A percentile compares a stretch with the other conserved stretches of the same genome.
phyloP scores from a whole-genome alignment of 495 filamentous ascomycete species.

The Lepidopterella palustris region DNA sequence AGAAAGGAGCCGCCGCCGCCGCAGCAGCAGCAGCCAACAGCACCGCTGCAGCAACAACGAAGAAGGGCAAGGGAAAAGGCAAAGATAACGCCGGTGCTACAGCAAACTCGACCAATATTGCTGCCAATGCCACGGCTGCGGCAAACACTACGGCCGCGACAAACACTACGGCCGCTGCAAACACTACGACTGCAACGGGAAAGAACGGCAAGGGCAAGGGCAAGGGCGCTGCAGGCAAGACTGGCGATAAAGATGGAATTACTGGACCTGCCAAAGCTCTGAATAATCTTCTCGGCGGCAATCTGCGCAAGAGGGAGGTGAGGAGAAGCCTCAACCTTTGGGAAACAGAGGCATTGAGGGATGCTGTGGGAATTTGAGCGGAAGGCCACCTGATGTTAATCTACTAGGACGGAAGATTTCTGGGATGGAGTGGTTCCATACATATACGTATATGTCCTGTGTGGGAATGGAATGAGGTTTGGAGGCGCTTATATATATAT shows the following conservation, averaged over 20 bases:
- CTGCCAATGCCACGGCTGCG: conserved; percentile 1
- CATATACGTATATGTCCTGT: too few species aligned
- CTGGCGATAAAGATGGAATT: conserved; percentile 2
- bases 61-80: neutral
- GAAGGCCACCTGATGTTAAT: too few species aligned
- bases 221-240: neutral
- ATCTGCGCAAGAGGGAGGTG: neutral
- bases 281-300: neutral
- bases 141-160: conserved; percentile 2
- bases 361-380: neutral
- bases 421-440: too few species aligned
- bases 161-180: neutral
- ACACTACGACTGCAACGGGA: neutral
- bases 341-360: neutral
- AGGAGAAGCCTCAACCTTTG: neutral
- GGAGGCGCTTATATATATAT: too few species aligned
- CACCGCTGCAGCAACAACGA: neutral
- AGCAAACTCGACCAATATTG: conserved; percentile 7
- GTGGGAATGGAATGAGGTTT: too few species aligned
- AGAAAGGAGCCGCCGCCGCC: conserved; percentile 2
- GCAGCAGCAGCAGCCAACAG: neutral
- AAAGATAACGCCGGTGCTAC: neutral
- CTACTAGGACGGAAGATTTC: too few species aligned
- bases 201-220: neutral
- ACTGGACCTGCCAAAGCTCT: neutral